Base-by-base conservation (phyloP, 441 rosid species). In the Manihot esculenta region DNA sequence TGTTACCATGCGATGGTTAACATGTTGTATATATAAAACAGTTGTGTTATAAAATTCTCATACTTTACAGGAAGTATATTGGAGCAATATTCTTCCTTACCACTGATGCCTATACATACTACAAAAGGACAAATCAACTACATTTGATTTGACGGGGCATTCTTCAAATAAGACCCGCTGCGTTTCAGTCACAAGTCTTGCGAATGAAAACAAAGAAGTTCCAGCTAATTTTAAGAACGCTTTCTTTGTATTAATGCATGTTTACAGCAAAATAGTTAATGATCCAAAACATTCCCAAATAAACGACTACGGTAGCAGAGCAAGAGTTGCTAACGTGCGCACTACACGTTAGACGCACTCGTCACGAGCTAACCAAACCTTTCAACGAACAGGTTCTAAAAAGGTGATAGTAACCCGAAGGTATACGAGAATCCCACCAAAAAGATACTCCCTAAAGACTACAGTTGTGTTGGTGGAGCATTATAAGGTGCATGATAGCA, bases 51-150 rank as follows among this genome's bases (percentile, higher is more conserved):
- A n/a, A n/a, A n/a, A n/a, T n/a, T n/a, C n/a, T n/a, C n/a, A n/a
- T n/a, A n/a, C n/a, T n/a, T n/a, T n/a, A n/a, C 38, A 33, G 38
- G 38, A 33, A 33, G 3, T 33, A 7, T 33, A 7, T 7, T 4
- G 38, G 38, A 33, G 38, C 5, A 33, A 33, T 33, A 33, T 33
- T 33, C 38, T n/a, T n/a, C n/a, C n/a, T 3, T 33, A 33, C 38
- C 3, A 4, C 38, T 33, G 73, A 60, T 73, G 74, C 69, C n/a
- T n/a, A n/a, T n/a, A n/a, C n/a, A n/a, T n/a, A n/a, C n/a, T n/a
- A n/a, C n/a, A n/a, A n/a, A n/a, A n/a, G 51, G 75, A 72, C 74
- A 77, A 63, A 69, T 54, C 55, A 54, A 69, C 76, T 69, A 75
- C 64, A 75, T 72, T 76, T 62, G 70, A 75, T 72, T 76, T 62